phyloP scores from a whole-genome alignment of 2,329 filamentous ascomycete species.

The Lachnellula occidentalis region DNA sequence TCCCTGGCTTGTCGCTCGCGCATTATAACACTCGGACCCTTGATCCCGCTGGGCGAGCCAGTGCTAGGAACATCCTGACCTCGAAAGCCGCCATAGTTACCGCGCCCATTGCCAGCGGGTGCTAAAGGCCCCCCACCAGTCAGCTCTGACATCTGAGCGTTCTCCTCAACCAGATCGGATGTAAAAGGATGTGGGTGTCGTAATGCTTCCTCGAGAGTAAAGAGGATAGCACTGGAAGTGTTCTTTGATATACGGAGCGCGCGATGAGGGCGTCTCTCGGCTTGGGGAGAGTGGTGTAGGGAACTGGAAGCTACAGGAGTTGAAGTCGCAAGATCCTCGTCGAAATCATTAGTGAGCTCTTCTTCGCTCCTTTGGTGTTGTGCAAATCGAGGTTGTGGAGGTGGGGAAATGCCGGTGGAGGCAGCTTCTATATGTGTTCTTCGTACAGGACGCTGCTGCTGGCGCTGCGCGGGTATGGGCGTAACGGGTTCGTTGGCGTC shows the following conservation, averaged over 20 bases:
- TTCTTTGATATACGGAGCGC: slow-evolving; percentile 68
- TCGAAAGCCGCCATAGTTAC: slow-evolving; percentile 48
- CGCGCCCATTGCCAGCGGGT: slow-evolving; percentile 54
- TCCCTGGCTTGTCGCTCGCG: slow-evolving; percentile 75
- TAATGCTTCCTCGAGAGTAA: slow-evolving; percentile 84
- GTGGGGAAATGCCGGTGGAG: slow-evolving; percentile 29
- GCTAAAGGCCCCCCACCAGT: slow-evolving; percentile 51
- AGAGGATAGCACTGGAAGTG: slow-evolving; percentile 86
- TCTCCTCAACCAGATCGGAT: slow-evolving; percentile 77
- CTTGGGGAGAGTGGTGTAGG: slow-evolving; percentile 17
- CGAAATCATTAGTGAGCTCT: slow-evolving; percentile 25
- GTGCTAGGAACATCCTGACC: slow-evolving; percentile 44
- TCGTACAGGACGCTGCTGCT: slow-evolving; percentile 26
- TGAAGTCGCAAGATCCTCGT: slow-evolving; percentile 25
- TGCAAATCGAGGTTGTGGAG: slow-evolving; percentile 23
- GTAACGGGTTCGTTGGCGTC: slow-evolving; percentile 31
- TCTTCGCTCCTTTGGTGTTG: slow-evolving; percentile 12
- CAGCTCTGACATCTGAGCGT: slow-evolving; percentile 87
- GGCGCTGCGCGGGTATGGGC: slow-evolving; percentile 26
- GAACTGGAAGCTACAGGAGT: slow-evolving; percentile 21
- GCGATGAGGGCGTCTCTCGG: slow-evolving; percentile 39
- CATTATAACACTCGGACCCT: slow-evolving; percentile 89
- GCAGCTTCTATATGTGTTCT: slow-evolving; percentile 31
- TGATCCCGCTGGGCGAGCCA: slow-evolving; percentile 50
- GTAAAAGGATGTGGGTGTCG: slow-evolving; percentile 79